phyloP scores from a whole-genome alignment of 169 alveolate genomes.

The Cryptosporidium tyzzeri region DNA sequence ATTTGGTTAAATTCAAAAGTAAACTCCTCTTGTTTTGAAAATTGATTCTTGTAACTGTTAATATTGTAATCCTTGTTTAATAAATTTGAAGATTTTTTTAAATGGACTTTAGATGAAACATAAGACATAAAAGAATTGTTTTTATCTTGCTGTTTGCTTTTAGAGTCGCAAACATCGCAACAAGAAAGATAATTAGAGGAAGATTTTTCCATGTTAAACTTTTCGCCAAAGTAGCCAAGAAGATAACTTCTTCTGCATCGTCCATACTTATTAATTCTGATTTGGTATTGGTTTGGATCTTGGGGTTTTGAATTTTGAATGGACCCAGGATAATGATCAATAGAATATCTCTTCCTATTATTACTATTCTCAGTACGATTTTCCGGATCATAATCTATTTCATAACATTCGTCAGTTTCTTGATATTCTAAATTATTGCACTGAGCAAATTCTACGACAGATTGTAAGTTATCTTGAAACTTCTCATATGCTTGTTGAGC shows the following conservation, averaged over 20 bases:
- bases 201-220: conserved; percentile 72
- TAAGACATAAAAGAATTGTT: background rate
- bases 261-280: conserved; percentile 47
- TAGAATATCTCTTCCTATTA: background rate
- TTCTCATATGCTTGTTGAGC: conserved; percentile 58
- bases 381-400: conserved; percentile 33
- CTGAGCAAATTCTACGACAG: conserved; percentile 31
- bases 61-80: background rate
- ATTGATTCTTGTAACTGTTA: background rate
- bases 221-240: conserved; percentile 82
- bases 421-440: conserved; percentile 14
- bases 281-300: conserved; percentile 29
- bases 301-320: background rate
- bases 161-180: conserved; percentile 69
- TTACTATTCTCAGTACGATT: background rate
- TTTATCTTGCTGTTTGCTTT: background rate
- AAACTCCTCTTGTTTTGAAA: background rate
- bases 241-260: conserved; percentile 81
- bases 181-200: background rate
- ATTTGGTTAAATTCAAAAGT: conserved; percentile 11
- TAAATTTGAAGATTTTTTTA: background rate
- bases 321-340: background rate
- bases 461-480: conserved; percentile 77
- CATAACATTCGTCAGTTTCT: conserved; percentile 78
- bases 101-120: conserved; percentile 4